Base-by-base conservation (phyloP, 2,329 filamentous ascomycete species). In the Penicillium sp. region DNA sequence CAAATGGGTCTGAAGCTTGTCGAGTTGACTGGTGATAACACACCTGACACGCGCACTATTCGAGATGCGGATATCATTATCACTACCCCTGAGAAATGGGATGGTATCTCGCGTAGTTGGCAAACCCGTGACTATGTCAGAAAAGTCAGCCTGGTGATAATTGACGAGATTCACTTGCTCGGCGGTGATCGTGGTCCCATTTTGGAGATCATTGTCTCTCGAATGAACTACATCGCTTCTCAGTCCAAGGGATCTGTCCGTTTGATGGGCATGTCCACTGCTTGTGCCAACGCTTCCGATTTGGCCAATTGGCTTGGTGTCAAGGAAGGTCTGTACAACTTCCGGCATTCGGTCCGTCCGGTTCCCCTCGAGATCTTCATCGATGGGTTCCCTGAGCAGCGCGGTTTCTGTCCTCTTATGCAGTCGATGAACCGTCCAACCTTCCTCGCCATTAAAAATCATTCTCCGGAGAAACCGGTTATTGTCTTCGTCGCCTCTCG, bases 41-140 rank as follows among this genome's bases (percentile, higher is more conserved):
- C 95, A 0, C 95, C 95, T 0, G 94, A 99, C 69, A 99, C 94
- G 0, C 83, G 91, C 47, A 97, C 93, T 0, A 99, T 99, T 65
- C 86, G 92, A 63, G 89, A 97, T 69, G 94, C 94, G 3, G 94
- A 99, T 70, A 91, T 99, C 58, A 99, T 99, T 65, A 92, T 99
- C 66, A 99, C 94, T 0, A 99, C 95, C 0, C 95, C 94, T n/a
- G 94, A 99, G 76, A 99, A 99, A 72, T 99, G 94, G 94, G 95
- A 99, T 70, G 95, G 95, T 83, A 97, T 99, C 63, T 96, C 91
- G 65, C 89, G 94, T 83, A 96, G 90, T 68, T 99, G 95, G 94
- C 92, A 97, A 73, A 97, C 93, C 5, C 88, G 94, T 84, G 89
- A 90, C 56, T 99, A 99, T 63, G 94, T 99, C 39, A 86, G 92